Conservation (phyloP, 2,329 filamentous ascomycete genomes). For the Verticillium tricorpus region DNA sequence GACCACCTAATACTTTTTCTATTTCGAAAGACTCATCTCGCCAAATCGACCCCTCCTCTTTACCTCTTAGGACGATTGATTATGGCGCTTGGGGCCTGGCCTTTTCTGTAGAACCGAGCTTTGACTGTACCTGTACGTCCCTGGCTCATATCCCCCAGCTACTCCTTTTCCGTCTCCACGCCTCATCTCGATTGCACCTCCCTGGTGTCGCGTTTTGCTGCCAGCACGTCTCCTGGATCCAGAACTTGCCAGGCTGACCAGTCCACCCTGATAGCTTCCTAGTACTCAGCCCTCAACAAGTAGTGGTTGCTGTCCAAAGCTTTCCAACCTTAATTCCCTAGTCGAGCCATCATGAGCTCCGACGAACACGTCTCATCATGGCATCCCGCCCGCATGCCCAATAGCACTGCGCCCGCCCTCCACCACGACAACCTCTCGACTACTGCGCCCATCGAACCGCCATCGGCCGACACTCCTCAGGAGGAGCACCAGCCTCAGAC, state of each 20-base stretch:
- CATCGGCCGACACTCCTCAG: not conserved
- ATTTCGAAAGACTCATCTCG: not conserved
- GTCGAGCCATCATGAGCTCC: slow-evolving; percentile 27
- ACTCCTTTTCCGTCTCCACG: not conserved
- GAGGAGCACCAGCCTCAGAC: not conserved
- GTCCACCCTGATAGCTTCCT: not conserved
- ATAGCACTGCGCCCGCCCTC: slow-evolving; percentile 16
- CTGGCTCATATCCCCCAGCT: not conserved
- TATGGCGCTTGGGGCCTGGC: slow-evolving; percentile 1
- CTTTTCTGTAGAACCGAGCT: slow-evolving; percentile 3
- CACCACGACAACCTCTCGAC: slow-evolving; percentile 1
- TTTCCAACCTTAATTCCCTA: not conserved
- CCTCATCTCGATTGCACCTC: not conserved
- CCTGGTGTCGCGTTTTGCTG: slow-evolving; percentile 7
- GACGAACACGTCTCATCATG: slow-evolving; percentile 31
- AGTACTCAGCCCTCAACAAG: not conserved
- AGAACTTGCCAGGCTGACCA: not conserved
- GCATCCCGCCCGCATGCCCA: slow-evolving; percentile 37
- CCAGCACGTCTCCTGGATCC: not conserved
- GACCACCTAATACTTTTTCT: not conserved
- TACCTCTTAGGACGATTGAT: not conserved
- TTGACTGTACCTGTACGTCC: slow-evolving; percentile 11
- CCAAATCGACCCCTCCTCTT: not conserved
- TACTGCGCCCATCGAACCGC: not conserved
- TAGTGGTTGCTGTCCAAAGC: not conserved